These are phyloP conservation scores for Phlyctochytrium planicorne DNA, from an alignment of 192 early-diverging fungal genomes.

Conservation along the genomic window DNA sequence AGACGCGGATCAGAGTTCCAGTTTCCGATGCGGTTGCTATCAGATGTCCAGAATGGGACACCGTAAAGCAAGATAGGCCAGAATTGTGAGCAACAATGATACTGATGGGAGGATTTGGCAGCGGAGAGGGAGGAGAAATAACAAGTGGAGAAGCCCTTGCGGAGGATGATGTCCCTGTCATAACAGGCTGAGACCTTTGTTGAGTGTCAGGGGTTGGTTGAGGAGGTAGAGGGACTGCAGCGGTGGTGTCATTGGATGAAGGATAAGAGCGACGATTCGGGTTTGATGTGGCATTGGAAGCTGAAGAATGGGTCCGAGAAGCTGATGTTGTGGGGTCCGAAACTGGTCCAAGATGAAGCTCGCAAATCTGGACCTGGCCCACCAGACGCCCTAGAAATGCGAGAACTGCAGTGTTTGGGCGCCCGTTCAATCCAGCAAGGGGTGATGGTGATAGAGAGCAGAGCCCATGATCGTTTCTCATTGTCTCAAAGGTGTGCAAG, in stretches of 20 bases:
- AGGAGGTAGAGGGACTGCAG: too few species aligned
- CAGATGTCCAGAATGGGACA: conserved; percentile 74
- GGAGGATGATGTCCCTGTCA: too few species aligned
- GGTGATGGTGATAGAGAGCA: conserved; percentile 70
- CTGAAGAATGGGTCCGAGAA: too few species aligned
- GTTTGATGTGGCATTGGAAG: too few species aligned
- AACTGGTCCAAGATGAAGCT: conserved; percentile 36
- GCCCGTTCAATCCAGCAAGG: conserved; percentile 28
- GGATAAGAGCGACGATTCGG: too few species aligned
- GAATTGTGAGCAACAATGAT: conserved; percentile 84
- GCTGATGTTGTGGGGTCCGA: conserved; percentile 37
- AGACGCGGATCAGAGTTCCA: conserved; percentile 91
- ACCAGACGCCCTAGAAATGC: conserved; percentile 80
- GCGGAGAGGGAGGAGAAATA: conserved; percentile 2
- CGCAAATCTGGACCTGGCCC: conserved; percentile 85
- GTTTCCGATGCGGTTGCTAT: conserved; percentile 85
- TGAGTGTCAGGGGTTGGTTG: too few species aligned
- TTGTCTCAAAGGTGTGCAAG: conserved; percentile 80
- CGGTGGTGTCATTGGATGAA: too few species aligned
- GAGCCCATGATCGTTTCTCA: conserved; percentile 80
- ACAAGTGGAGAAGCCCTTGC: too few species aligned
- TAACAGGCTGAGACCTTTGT: too few species aligned
- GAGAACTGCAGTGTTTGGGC: conserved; percentile 34
- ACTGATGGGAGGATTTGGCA: conserved; percentile 55
- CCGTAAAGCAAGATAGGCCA: conserved; percentile 71